A percentile compares a stretch with the other conserved stretches of the same genome.
phyloP scores from a whole-genome alignment of 169 alveolate species.

The Eimeria sp. region DNA sequence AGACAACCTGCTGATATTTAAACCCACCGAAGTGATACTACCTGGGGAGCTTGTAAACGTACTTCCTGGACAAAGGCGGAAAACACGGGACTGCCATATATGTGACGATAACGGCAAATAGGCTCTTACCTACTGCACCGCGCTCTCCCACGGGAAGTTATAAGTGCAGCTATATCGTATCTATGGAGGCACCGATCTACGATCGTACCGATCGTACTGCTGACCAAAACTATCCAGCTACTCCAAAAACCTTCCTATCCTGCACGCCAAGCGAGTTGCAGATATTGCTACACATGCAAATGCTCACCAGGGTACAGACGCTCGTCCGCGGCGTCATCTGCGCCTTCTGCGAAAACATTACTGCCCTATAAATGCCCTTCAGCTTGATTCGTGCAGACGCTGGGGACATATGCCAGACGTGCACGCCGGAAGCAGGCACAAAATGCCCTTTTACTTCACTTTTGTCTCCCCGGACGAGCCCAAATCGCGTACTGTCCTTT shows the following conservation, averaged over 20 bases:
- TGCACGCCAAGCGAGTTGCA: not conserved
- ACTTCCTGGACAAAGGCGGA: not conserved
- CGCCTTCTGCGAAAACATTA: not conserved
- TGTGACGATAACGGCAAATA: not conserved
- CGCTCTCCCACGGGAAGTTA: not conserved
- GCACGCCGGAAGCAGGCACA: not conserved
- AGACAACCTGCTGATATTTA: not conserved
- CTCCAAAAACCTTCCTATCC: too few relatives aligned
- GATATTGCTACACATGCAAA: not conserved
- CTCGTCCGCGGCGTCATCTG: not conserved
- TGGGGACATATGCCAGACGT: too few relatives aligned
- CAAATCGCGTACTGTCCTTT: not conserved
- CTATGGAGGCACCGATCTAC: not conserved
- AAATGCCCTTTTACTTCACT: too few relatives aligned
- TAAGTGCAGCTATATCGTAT: not conserved
- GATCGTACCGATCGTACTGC: not conserved
- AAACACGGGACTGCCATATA: not conserved
- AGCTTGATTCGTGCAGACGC: too few relatives aligned
- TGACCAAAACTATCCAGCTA: not conserved
- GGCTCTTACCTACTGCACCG: not conserved
- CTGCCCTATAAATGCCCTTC: not conserved
- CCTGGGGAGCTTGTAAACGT: not conserved
- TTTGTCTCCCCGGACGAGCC: not conserved
- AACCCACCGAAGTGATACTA: not conserved
- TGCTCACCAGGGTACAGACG: not conserved